Conservation (phyloP, 1,139 yeast species). For the Kluyveromyces marxianus region DNA sequence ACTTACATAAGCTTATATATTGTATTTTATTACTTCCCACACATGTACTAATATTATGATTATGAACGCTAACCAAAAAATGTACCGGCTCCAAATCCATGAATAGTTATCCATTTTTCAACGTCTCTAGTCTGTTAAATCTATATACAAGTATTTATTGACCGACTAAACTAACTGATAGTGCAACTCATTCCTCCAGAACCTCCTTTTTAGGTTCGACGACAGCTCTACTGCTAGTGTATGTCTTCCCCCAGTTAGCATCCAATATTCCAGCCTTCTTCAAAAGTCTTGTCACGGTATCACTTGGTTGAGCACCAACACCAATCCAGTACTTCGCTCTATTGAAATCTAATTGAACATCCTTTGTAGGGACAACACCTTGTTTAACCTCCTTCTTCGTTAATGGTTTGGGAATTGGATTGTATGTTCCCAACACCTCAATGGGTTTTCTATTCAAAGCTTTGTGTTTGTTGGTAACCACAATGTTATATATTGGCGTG, state of each 20-base stretch:
- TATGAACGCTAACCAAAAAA: no score
- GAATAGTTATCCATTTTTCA: no score
- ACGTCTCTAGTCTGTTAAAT: no score
- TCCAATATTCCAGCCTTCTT: slow-evolving; percentile 75
- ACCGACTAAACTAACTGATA: not conserved
- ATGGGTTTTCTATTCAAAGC: slow-evolving; percentile 84
- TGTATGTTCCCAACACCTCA: slow-evolving; percentile 91
- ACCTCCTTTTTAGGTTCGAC: slow-evolving; percentile 16
- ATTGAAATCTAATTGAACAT: slow-evolving; percentile 74
- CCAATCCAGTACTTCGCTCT: slow-evolving; percentile 97
- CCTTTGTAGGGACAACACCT: slow-evolving; percentile 63
- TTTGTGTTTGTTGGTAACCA: slow-evolving; percentile 62
- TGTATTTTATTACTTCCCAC: no score
- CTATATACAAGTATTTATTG: not conserved
- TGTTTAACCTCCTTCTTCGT: slow-evolving; percentile 47
- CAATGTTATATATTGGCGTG: slow-evolving; percentile 85
- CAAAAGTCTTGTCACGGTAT: slow-evolving; percentile 67
- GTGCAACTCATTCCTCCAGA: slow-evolving; percentile 4
- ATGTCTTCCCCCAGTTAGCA: slow-evolving; percentile 50
- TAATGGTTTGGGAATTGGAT: slow-evolving; percentile 72
- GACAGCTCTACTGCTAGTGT: slow-evolving; percentile 11
- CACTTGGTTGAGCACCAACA: slow-evolving; percentile 96
- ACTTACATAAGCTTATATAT: no score
- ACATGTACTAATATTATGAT: no score
- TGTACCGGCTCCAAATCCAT: no score